Base-by-base conservation (phyloP, 73 alveolate species). In the Tetrahymena borealis region DNA sequence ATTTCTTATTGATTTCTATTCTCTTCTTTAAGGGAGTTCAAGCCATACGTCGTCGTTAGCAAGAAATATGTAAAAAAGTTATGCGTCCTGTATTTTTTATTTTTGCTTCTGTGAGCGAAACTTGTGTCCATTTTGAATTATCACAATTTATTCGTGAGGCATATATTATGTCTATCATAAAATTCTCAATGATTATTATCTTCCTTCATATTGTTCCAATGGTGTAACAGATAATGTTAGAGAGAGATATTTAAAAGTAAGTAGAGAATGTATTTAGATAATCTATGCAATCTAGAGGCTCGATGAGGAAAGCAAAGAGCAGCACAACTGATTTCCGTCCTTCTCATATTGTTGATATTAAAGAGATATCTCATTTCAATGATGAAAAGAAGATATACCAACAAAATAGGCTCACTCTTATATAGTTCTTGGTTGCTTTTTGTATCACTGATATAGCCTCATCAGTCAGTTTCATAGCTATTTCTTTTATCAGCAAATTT, bases 261-360 rank as follows among this genome's bases (percentile, higher is more conserved):
- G 85, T 60, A 20, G 85, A 60, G 28, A 60, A 60, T 60, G 85
- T 60, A 3, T 60, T 60, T 60, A 32, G 38, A 24, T 32, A 32
- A 24, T 60, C 85, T n/a, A 60, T 60, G 85, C 28, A 60, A 9
- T 60, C 85, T 15, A 60, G 85, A n/a, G 2, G 37, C 28, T 1
- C 85, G n/a, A 10, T 60, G 28, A 60, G 85, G 28, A 60, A 60
- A 20, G n/a, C n/a, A 28, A 60, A 60, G 31, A 60, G 28, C 28
- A 60, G 85, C n/a, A n/a, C n/a, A n/a, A n/a, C n/a, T 60, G 85
- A 60, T 60, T 60, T 60, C 28, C 85, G 85, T 60, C 85, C 85
- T 9, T 60, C 85, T 60, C 85, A 60, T 60, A 60, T 60, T 3
- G 28, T 60, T 15, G 85, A 60, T 60, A 2, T 60, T 2, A 60